Base-by-base conservation (phyloP, 2,329 filamentous ascomycete genomes). In the Leptosphaerulina australis region DNA sequence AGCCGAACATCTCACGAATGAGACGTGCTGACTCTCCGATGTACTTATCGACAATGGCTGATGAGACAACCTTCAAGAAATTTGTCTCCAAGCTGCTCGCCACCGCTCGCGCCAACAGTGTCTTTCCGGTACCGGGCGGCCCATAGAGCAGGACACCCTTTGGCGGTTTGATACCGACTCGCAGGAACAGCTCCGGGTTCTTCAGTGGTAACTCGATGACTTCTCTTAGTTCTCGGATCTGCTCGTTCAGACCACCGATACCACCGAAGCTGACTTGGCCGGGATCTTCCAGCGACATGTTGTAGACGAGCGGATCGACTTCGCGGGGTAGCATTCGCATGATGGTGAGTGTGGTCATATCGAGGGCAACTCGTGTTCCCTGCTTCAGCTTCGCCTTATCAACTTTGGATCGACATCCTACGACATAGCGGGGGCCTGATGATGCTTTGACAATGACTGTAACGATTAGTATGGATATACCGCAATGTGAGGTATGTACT, bases 301-400 rank as follows among this genome's bases (percentile, higher is more conserved):
- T 99, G 84, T 99, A 99, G 63, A 99, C 94, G 62, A 99, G 82
- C 15, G 94, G 94, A 71, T 99, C 94, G 71, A 99, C 95, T 80
- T 99, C 94, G 74, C 94, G 88, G 53, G 94, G 95, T 36, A 99
- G 83, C 94, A 99, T 99, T 69, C 94, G 90, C 94, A 99, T 99
- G 76, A 99, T 99, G 54, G 94, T 99, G 63, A 99, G 88, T 15
- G 94, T 99, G 41, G 94, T 99, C 94, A 99, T 99, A 71, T 99
- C 94, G 53, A 99, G 87, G 25, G 94, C 93, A 46, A 99, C 94
- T 69, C 94, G 90, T 21, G 93, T 97, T 67, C 95, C 95, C 77
- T 99, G 94, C 83, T 97, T 99, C 72, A 99, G 80, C 81, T 97
- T 97, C 56, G 82, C 80, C 79, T 95, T 97, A 81, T 99, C 94